A percentile compares a stretch with the other conserved stretches of the same genome.
Conservation (phyloP, 306 rosid species). For the Hippophae tibetana region DNA sequence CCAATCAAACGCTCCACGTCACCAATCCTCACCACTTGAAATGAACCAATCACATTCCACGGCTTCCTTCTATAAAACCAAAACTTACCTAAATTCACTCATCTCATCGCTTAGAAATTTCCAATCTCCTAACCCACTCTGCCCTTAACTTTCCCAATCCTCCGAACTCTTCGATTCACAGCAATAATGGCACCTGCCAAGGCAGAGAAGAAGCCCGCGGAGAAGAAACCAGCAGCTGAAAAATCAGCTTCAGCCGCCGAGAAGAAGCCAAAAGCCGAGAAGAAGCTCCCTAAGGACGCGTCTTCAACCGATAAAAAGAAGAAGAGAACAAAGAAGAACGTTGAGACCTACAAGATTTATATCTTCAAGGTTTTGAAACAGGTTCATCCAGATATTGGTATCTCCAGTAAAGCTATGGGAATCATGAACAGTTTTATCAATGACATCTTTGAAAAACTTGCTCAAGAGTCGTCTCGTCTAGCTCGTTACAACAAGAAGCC, state of each 20-base stretch:
- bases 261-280: background rate
- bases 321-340: conserved; percentile 24
- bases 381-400: conserved; percentile 43
- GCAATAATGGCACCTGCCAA: conserved; percentile 30
- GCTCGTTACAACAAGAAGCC: conserved; percentile 34
- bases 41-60: background rate
- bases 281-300: background rate
- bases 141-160: too few relatives aligned
- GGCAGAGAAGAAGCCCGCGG: conserved; percentile 21
- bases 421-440: conserved; percentile 48
- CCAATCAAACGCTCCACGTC: background rate
- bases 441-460: conserved; percentile 21
- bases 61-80: background rate
- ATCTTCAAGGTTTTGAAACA: conserved; percentile 43
- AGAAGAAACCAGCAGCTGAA: conserved; percentile 33
- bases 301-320: background rate
- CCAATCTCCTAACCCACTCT: too few relatives aligned
- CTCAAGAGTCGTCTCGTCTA: background rate
- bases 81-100: background rate
- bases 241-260: background rate
- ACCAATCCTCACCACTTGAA: background rate
- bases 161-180: background rate
- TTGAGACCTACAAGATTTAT: conserved; percentile 32
- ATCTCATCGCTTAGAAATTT: background rate
- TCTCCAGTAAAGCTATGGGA: conserved; percentile 42